Base-by-base conservation (phyloP, 2,329 filamentous ascomycete genomes). In the Lecanicillium sp. region DNA sequence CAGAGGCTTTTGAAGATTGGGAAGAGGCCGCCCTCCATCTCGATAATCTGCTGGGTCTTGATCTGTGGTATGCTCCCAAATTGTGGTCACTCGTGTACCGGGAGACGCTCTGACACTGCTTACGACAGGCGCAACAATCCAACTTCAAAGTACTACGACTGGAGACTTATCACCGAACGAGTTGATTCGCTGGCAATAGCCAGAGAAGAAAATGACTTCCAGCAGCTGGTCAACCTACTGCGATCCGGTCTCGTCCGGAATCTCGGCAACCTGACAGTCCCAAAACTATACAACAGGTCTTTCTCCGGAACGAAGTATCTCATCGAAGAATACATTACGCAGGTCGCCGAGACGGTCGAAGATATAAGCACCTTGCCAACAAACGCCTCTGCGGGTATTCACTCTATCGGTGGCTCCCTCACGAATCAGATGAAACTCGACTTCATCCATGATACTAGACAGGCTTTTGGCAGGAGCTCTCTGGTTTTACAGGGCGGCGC, bases 291-390 rank as follows among this genome's bases (percentile, higher is more conserved):
- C 69, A 90, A 90, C 58, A 79, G 84, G 50, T 86, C 88, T 11
- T 93, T 93, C 61, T 85, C 86, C 1, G 90, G 90, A 14, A 95
- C 90, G 1, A 96, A 96, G 63, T 79, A 87, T 45, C 70, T 95
- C 40, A 94, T 96, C 52, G 90, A 95, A 61, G 87, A 94, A 64
- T 96, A 96, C 61, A 84, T 95, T 52, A 83, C 84, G 1, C 83
- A 91, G 60, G 84, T 95, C 29, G 86, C 86, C n/a, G 79, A 86
- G 50, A 85, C 87, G 2, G 81, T 95, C 46, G 79, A 87, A 52
- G 84, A 90, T 59, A 83, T 96, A 30, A 83, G 83, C 23, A 69
- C 64, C 17, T 73, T 88, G 44, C 81, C 85, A 17, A 84, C 79
- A 0, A 73, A 72, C 15, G 70, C 74, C 0, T 68, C 56, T 1